Conservation (phyloP, 768 basidiomycete genomes). For the Ramaria sp. region DNA sequence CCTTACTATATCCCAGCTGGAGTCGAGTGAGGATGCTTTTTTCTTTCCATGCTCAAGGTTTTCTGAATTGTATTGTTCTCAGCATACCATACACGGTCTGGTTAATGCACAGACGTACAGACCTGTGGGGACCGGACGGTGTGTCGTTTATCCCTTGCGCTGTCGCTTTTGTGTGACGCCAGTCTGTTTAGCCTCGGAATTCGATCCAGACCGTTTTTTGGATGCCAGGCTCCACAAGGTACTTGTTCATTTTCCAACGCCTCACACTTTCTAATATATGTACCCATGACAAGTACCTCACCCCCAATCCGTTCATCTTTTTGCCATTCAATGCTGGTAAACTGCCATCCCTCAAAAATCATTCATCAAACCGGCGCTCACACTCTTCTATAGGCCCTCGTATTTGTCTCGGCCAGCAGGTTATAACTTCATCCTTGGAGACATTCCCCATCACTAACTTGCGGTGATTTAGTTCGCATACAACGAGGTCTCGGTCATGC, state of each 20-base stretch:
- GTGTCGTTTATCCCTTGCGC: not conserved
- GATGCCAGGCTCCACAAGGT: conserved; percentile 40
- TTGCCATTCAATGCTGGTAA: conserved; percentile 51
- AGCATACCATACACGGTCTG: conserved; percentile 19
- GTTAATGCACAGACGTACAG: conserved; percentile 29
- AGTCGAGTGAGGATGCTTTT: conserved; percentile 21
- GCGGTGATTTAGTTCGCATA: conserved; percentile 35
- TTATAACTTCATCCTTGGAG: conserved; percentile 7
- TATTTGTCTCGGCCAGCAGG: conserved; percentile 54
- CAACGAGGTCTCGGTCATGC: conserved; percentile 43
- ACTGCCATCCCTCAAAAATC: not conserved
- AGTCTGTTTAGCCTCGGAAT: conserved; percentile 22
- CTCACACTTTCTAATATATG: not conserved
- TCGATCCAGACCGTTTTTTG: conserved; percentile 55
- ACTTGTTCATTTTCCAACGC: not conserved
- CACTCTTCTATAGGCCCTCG: conserved; percentile 30
- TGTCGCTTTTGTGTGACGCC: not conserved
- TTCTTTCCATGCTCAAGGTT: conserved; percentile 13
- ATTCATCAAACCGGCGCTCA: not conserved
- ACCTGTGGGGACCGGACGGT: conserved; percentile 50
- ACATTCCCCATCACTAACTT: conserved; percentile 1
- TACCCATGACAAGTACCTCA: conserved; percentile 26
- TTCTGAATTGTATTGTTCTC: not conserved
- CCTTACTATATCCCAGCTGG: conserved; percentile 19
- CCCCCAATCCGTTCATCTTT: conserved; percentile 57